Base-by-base conservation (phyloP, 1,284 basidiomycete genomes). In the Cryptococcus floricola region DNA sequence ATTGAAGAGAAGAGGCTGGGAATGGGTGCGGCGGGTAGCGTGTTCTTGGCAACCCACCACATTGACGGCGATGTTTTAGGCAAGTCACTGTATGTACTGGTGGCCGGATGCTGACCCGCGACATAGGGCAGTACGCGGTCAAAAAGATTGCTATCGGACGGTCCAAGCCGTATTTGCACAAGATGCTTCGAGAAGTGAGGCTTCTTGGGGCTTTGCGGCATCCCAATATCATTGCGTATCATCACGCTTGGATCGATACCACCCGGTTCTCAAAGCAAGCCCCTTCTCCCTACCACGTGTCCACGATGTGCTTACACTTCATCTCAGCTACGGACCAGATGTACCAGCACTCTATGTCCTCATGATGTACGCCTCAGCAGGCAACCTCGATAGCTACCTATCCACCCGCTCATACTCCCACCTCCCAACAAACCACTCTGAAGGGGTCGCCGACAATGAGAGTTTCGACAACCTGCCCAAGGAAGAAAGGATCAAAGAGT, bases 131-230 rank as follows among this genome's bases (percentile, higher is more conserved):
- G 1, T 93, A 92, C 70, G 93, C 93, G 0, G 89, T 97, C 51
- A 97, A 97, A 79, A 96, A 95, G 74, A 91, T 97, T 38, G 91
- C 92, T 0, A 88, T 97, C 0, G 92, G 93, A 37, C 85, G 90
- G 64, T 92, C 89, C 0, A 87, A 89, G 64, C 80, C 84, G 0
- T 94, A 95, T 77, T 80, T 94, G 3, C 77, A 91, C 43, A 84
- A 85, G 50, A 91, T 89, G 53, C 78, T 95, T 34, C 83, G 85
- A 50, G 91, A 94, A 79, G 87, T 92, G 43, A 85, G 88, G 48
- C 79, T 94, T 5, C 79, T 96, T 51, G 91, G 96, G 70, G 81
- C 83, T n/a, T 79, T 97, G 4, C 85, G 87, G 52, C 93, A 97
- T 77, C 88, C 87, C 4, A 95, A 96, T 63, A 91, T 97, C 63